phyloP scores from a whole-genome alignment of 2,329 filamentous ascomycete species.

The Paraphoma chrysanthemicola region DNA sequence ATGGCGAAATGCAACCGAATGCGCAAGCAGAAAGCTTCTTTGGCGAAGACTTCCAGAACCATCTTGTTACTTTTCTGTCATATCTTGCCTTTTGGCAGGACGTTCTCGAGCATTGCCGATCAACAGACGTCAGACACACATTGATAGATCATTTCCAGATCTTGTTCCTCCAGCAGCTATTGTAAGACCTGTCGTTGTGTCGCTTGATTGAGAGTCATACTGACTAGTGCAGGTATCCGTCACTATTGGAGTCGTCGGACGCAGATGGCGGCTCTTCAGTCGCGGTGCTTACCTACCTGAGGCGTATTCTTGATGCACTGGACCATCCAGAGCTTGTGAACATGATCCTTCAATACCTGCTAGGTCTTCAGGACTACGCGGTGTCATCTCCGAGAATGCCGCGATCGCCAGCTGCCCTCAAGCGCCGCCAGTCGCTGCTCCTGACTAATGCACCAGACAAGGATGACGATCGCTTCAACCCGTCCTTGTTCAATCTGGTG shows the following conservation, averaged over 20 bases:
- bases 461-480: constrained; percentile 77
- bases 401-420: constrained; percentile 68
- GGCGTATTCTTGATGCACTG: constrained; percentile 86
- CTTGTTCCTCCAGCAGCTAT: constrained; percentile 89
- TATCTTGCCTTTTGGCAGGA: constrained; percentile 98
- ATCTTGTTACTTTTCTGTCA: constrained; percentile 91
- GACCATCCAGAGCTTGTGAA: constrained; percentile 95
- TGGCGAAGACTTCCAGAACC: constrained; percentile 77
- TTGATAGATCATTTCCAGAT: constrained; percentile 97
- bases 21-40: constrained; percentile 74
- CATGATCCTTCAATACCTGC: constrained; percentile 88
- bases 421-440: constrained; percentile 88
- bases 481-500: constrained; percentile 89
- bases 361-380: constrained; percentile 74
- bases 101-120: constrained; percentile 93
- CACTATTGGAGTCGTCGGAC: constrained; percentile 93
- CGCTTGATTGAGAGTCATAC: neutral
- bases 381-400: constrained; percentile 42
- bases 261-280: constrained; percentile 96
- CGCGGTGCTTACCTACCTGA: constrained; percentile 91
- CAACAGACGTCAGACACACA: constrained; percentile 88
- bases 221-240: constrained; percentile 75
- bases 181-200: constrained; percentile 63
- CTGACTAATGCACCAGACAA: constrained; percentile 80
- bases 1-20: constrained; percentile 73